Evolutionary conservation across 208 protist species (phyloP), one percentile per base, ranked within the genome.

Genomic region (Trypanosoma avium): DNA sequence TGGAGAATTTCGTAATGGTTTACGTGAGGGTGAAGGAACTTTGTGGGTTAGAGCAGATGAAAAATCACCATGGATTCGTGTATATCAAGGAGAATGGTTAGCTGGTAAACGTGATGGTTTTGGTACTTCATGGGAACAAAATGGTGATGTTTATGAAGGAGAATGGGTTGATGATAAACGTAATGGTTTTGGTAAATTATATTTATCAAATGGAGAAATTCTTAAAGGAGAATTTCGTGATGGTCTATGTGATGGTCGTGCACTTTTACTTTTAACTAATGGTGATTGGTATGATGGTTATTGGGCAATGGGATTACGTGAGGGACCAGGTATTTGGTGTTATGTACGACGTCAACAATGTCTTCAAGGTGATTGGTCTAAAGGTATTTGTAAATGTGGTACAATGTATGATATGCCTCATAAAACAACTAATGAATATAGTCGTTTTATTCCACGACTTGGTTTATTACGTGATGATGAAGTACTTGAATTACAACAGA

Each of bases 231-330:
- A 78, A 70, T 97, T 93, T 54, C 55, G 54, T 29, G 61, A 90
- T 53, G 71, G 82, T 75, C 30, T 75, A 17, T 70, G 71, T 36
- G 78, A 94, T 56, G 91, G 91, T 8, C 90, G 88, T 72, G 91
- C 88, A 35, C 69, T 90, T n/a, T 75, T 94, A 54, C 71, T 69
- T 40, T 53, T 65, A 46, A 61, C 60, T 12, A 79, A 75, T 55
- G 88, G 87, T 6, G 85, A 97, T 58, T 92, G 91, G 84, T 97
- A 90, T 63, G 88, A 95, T 60, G 91, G 91, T 7, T 86, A 90
- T 68, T 97, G 91, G 89, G 61, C 54, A 17, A 33, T 72, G 30
- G 87, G 88, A 21, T 71, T 93, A 62, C 86, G 87, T 17, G 91
- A 97, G 72, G 91, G 91, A 6, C 85, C 86, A 9, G 91, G 91